These are phyloP conservation scores for Sugiyamaella smithiae DNA, from an alignment of 805 yeast species.

Conservation along the genomic window DNA sequence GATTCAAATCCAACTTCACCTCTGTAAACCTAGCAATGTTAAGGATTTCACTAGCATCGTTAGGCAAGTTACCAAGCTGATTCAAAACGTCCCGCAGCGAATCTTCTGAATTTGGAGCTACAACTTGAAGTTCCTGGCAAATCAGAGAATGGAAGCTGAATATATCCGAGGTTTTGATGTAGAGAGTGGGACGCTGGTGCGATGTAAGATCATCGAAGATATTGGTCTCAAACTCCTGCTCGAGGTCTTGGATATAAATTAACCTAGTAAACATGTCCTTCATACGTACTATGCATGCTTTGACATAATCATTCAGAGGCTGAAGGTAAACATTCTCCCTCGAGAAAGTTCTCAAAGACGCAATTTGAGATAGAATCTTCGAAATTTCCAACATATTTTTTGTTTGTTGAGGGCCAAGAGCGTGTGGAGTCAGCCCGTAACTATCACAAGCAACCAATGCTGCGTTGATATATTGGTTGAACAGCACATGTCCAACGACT, in stretches of 20 bases:
- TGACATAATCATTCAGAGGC: slow-evolving; percentile 74
- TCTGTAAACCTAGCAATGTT: slow-evolving; percentile 51
- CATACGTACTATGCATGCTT: slow-evolving; percentile 47
- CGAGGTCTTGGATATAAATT: slow-evolving; percentile 55
- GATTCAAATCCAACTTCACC: slow-evolving; percentile 58
- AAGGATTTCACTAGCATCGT: slow-evolving; percentile 45
- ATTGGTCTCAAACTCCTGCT: slow-evolving; percentile 55
- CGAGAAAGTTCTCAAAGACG: slow-evolving; percentile 65
- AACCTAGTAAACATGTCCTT: slow-evolving; percentile 45
- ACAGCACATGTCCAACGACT: slow-evolving; percentile 58
- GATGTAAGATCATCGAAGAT: slow-evolving; percentile 68
- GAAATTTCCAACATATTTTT: slow-evolving; percentile 57
- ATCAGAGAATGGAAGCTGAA: slow-evolving; percentile 39
- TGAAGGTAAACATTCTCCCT: slow-evolving; percentile 63
- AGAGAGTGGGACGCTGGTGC: slow-evolving; percentile 41
- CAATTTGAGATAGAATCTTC: slow-evolving; percentile 61
- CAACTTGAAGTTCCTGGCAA: slow-evolving; percentile 28
- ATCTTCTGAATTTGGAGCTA: slow-evolving; percentile 38
- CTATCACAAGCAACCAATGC: slow-evolving; percentile 39
- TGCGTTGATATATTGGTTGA: slow-evolving; percentile 35
- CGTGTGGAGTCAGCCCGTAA: slow-evolving; percentile 48
- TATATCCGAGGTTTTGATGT: slow-evolving; percentile 37
- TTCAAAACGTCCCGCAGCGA: slow-evolving; percentile 46
- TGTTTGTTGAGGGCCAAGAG: slow-evolving; percentile 37
- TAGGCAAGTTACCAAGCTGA: slow-evolving; percentile 42